Evolutionary conservation across 352 stramenopile species (phyloP).

Genomic region (Lagenidium giganteum): DNA sequence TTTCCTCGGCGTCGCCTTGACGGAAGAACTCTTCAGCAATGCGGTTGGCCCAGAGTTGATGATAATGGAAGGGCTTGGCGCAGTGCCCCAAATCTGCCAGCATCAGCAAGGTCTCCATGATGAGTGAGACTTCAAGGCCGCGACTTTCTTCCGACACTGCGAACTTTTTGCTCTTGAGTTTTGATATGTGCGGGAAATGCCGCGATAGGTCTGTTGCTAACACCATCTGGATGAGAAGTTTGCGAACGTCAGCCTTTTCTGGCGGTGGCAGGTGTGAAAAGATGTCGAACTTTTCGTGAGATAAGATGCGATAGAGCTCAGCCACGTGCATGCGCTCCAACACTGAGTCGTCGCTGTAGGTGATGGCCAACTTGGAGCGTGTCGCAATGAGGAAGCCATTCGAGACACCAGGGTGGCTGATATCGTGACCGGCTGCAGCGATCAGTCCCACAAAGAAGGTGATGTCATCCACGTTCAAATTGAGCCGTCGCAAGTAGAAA

Average conservation of each 20-base stretch:
- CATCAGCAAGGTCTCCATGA: slow-evolving; percentile 78
- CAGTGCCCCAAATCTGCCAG: slow-evolving; percentile 60
- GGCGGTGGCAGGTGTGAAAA: slow-evolving; percentile 36
- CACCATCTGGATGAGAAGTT: slow-evolving; percentile 75
- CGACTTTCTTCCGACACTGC: slow-evolving; percentile 35
- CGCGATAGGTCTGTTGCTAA: slow-evolving; percentile 71
- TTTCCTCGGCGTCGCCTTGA: slow-evolving; percentile 58
- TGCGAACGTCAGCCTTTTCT: slow-evolving; percentile 36
- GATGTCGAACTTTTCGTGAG: slow-evolving; percentile 57
- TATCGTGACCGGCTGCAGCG: slow-evolving; percentile 87
- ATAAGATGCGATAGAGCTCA: slow-evolving; percentile 57
- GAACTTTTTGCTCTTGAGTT: slow-evolving; percentile 71
- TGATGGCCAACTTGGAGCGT: slow-evolving; percentile 85
- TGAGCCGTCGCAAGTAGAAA: slow-evolving; percentile 54
- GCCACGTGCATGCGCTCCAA: slow-evolving; percentile 78
- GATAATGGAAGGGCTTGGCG: slow-evolving; percentile 56
- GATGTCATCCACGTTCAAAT: slow-evolving; percentile 46
- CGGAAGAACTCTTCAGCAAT: slow-evolving; percentile 70
- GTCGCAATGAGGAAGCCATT: slow-evolving; percentile 90
- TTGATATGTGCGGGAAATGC: slow-evolving; percentile 65
- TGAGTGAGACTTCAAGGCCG: slow-evolving; percentile 47
- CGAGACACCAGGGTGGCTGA: slow-evolving; percentile 88
- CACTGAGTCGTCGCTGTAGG: slow-evolving; percentile 90
- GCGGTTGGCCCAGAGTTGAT: slow-evolving; percentile 50
- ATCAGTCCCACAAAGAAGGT: slow-evolving; percentile 69